Evolutionary conservation across 257 asterid species (phyloP), one percentile per base, ranked within the genome.

Genomic region (Jacaranda mimosifolia): DNA sequence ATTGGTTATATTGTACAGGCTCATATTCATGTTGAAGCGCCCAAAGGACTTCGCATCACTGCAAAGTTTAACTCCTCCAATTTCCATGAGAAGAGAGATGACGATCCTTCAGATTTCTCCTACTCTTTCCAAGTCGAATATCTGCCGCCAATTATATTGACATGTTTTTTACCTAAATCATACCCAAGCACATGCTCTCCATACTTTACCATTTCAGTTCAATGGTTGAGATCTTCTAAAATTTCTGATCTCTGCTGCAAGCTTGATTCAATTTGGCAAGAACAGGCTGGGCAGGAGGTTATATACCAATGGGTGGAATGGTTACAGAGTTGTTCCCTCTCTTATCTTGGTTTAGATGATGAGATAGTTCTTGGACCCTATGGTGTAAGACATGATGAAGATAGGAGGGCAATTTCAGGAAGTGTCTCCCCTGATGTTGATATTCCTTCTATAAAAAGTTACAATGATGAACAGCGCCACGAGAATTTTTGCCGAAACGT

Each of bases 241-340:
- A 86, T 95, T 19, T 91, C 96, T 36, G 75, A 83, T 77, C 83
- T 95, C 51, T 95, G 98, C 82, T 49, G 59, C 70, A 83, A 83
- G 88, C 96, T 95, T 48, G 97, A 95, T 84, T 86, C 88, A 10
- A 88, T 93, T 78, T 93, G 98, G 97, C 75, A 86, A 68, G 91
- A 93, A 51, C 96, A 87, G 80, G 80, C 82, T 26, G 94, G 94
- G 65, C 94, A 90, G 77, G 98, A 95, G 81, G 89, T 95, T 81
- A 77, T 95, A 71, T 93, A 95, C 83, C 91, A 87, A 75, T 95
- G 98, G 99, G 89, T 89, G 67, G 97, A 91, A 64, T 93, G 97
- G 97, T 66, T 95, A 77, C 97, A 83, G 0, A 55, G 86, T 73
- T 90, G 80, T 81, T 79, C 94, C 48, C 94, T 95, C 85, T 79